Conservation (phyloP, 768 basidiomycete genomes). For the Mycena chlorophos region DNA sequence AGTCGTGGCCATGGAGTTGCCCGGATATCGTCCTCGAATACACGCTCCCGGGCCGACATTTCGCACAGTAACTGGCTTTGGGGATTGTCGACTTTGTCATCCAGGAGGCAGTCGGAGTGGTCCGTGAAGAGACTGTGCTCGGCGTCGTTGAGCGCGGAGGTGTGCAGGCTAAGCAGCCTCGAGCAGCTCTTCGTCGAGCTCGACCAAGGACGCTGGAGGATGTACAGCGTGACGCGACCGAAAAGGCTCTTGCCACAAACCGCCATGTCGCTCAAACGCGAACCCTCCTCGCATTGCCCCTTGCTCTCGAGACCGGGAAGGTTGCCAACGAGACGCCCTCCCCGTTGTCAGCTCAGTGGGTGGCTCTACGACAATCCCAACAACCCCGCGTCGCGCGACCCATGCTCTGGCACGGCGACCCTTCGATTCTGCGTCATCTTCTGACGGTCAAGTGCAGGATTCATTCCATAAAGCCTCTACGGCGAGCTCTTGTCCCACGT, state of each 20-base stretch:
- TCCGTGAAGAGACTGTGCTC: conserved; percentile 71
- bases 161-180: conserved; percentile 68
- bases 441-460: conserved; percentile 23
- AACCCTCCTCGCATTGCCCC: too few species aligned
- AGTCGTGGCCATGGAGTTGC: conserved; percentile 50
- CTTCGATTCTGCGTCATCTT: background rate
- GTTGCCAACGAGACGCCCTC: too few species aligned
- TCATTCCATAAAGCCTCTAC: conserved; percentile 58
- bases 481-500: conserved; percentile 56
- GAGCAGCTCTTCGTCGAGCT: background rate
- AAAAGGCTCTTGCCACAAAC: too few species aligned
- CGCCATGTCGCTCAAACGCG: too few species aligned
- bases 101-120: conserved; percentile 54
- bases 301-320: too few species aligned
- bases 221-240: too few species aligned
- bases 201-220: too few species aligned
- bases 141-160: conserved; percentile 71
- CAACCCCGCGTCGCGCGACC: background rate
- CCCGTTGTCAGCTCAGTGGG: too few species aligned
- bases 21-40: conserved; percentile 68
- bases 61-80: conserved; percentile 36
- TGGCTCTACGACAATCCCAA: background rate
- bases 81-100: conserved; percentile 30
- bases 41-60: conserved; percentile 63
- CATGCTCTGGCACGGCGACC: background rate